A percentile compares a stretch with the other conserved stretches of the same genome.
Evolutionary conservation across 2,329 filamentous ascomycete genomes (phyloP).

Genomic region (Akanthomyces muscarius): DNA sequence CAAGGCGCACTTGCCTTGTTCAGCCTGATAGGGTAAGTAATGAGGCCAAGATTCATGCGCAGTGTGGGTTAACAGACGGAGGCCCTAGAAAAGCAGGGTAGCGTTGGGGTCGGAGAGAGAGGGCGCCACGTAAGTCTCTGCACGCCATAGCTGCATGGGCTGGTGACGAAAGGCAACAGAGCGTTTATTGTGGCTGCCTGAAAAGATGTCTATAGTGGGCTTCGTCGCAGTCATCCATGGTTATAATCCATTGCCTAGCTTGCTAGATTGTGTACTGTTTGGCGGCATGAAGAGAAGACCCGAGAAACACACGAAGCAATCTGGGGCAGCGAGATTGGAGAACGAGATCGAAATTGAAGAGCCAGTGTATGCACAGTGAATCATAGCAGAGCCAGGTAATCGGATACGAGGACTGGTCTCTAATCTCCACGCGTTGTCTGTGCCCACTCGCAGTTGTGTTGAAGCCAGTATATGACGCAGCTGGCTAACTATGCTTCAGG

Average conservation of each 20-base stretch:
- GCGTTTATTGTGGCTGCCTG: no score
- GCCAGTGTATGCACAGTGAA: background rate
- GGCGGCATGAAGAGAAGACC: background rate
- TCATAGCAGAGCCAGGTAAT: background rate
- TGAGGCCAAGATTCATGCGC: background rate
- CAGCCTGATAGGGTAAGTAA: background rate
- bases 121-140: background rate
- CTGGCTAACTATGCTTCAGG: background rate
- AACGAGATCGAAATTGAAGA: background rate
- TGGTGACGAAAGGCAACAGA: no score
- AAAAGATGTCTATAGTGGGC: no score
- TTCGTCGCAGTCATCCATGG: no score
- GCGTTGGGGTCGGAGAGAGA: background rate
- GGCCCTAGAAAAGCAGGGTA: background rate
- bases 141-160: no score
- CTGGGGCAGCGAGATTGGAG: background rate
- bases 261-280: no score
- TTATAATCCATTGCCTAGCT: no score
- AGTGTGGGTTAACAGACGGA: background rate
- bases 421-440: background rate
- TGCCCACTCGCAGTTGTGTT: background rate
- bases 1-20: background rate
- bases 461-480: background rate
- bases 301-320: background rate
- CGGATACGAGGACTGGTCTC: background rate